These are phyloP conservation scores for Tolypocladium capitatum DNA, from an alignment of 2,329 filamentous ascomycete genomes.

Conservation along the genomic window DNA sequence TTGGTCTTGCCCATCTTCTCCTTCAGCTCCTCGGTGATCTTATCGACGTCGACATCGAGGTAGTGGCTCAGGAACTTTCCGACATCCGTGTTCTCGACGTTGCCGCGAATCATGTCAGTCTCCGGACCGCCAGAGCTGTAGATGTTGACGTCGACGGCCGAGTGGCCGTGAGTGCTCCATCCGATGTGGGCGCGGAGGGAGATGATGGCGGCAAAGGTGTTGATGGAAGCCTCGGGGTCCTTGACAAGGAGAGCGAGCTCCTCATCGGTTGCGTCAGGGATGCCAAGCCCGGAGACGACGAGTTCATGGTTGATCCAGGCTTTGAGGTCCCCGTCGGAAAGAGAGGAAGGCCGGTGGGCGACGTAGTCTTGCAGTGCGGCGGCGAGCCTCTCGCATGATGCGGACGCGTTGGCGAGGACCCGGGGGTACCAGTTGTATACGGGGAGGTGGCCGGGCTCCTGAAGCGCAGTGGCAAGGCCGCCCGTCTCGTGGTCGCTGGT, in stretches of 20 bases:
- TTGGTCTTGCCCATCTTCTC: constrained; percentile 28
- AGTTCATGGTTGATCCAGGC: constrained; percentile 57
- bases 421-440: constrained; percentile 68
- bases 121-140: constrained; percentile 64
- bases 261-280: constrained; percentile 54
- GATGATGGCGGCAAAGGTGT: constrained; percentile 69
- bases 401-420: constrained; percentile 63
- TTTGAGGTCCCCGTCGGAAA: constrained; percentile 29
- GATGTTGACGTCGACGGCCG: constrained; percentile 90
- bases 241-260: constrained; percentile 58
- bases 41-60: constrained; percentile 64
- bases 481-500: constrained; percentile 97
- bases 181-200: constrained; percentile 79
- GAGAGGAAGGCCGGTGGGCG: constrained; percentile 17
- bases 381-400: constrained; percentile 61
- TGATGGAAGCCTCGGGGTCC: constrained; percentile 37
- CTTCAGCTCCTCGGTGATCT: constrained; percentile 62
- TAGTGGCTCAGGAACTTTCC: constrained; percentile 71
- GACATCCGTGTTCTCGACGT: constrained; percentile 90
- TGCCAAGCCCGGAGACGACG: constrained; percentile 58
- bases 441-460: constrained; percentile 37
- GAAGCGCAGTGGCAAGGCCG: constrained; percentile 69
- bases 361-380: constrained; percentile 49
- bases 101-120: constrained; percentile 57
- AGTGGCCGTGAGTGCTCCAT: constrained; percentile 90